Evolutionary conservation across 2,329 filamentous ascomycete genomes (phyloP).

Genomic region (Aspergillus sp.): DNA sequence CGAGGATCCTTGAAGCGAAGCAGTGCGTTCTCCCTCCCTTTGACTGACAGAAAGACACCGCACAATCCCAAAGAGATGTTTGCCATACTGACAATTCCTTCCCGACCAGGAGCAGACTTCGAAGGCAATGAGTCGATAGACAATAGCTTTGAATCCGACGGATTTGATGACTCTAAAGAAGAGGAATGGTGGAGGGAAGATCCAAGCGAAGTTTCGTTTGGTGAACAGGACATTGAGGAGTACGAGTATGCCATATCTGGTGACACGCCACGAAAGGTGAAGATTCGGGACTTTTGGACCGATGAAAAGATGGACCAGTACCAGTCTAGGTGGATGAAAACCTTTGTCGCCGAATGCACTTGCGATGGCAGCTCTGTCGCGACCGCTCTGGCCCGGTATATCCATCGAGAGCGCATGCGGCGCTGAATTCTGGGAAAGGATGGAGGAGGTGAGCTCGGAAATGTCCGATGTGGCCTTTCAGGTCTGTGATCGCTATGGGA

Average conservation of each 20-base stretch:
- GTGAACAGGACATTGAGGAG: conserved; percentile 16
- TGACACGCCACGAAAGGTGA: conserved; percentile 13
- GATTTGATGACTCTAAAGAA: conserved; percentile 8
- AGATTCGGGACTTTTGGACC: conserved; percentile 15
- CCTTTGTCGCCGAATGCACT: conserved; percentile 18
- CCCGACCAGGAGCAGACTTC: conserved; percentile 5
- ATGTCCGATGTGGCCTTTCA: conserved; percentile 31
- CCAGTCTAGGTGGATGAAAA: conserved; percentile 10
- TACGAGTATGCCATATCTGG: conserved; percentile 14
- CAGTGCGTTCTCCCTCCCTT: background rate
- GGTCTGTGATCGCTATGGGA: conserved; percentile 41
- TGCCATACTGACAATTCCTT: conserved; percentile 7
- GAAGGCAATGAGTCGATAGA: conserved; percentile 8
- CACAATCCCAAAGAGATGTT: background rate
- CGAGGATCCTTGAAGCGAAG: background rate
- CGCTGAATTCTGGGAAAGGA: conserved; percentile 31
- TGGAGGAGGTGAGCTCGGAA: conserved; percentile 31
- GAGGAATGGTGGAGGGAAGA: conserved; percentile 13
- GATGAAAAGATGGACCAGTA: conserved; percentile 4
- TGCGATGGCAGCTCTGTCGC: conserved; percentile 18
- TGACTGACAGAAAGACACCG: background rate
- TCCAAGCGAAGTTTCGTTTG: conserved; percentile 8
- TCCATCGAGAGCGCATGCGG: conserved; percentile 23
- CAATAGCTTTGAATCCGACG: conserved; percentile 7
- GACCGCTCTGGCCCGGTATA: conserved; percentile 20